A percentile compares a stretch with the other conserved stretches of the same genome.
Conservation (phyloP, 2,329 filamentous ascomycete species). For the Hypoxylon sp. region DNA sequence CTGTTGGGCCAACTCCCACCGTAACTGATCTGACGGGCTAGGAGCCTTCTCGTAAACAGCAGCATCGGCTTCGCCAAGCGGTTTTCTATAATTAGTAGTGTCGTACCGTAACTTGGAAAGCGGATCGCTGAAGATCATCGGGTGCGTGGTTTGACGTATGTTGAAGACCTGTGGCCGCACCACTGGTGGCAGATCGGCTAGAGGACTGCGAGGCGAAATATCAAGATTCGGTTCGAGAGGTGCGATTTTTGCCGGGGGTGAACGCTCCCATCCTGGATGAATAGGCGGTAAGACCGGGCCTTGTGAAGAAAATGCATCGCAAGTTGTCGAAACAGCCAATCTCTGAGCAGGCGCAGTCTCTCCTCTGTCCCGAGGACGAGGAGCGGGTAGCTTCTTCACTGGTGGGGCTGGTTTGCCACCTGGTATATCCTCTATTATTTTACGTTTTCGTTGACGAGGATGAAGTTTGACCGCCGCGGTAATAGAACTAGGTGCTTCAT, state of each 20-base stretch:
- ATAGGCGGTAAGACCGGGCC: conserved; percentile 45
- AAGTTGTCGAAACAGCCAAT: conserved; percentile 16
- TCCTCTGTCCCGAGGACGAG: conserved; percentile 7
- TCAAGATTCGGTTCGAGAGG: conserved; percentile 46
- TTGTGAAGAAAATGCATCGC: conserved; percentile 21
- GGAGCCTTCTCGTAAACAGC: conserved; percentile 45
- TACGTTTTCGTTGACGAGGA: conserved; percentile 60
- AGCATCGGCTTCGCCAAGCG: conserved; percentile 22
- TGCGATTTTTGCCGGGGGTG: conserved; percentile 40
- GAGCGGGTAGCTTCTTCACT: conserved; percentile 14
- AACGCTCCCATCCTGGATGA: conserved; percentile 41
- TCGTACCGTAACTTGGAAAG: conserved; percentile 45
- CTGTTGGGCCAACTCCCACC: conserved; percentile 47
- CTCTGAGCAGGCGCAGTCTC: conserved; percentile 2
- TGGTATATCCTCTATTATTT: conserved; percentile 46
- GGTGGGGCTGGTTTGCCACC: conserved; percentile 17
- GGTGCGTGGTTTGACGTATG: conserved; percentile 44
- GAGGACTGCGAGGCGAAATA: conserved; percentile 48
- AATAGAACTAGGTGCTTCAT: conserved; percentile 56
- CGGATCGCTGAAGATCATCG: conserved; percentile 48
- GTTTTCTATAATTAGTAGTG: conserved; percentile 29
- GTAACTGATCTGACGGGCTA: conserved; percentile 50
- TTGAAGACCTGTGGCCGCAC: conserved; percentile 34
- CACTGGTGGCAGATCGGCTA: conserved; percentile 40
- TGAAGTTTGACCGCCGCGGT: conserved; percentile 63